These are phyloP conservation scores for Stagonosporopsis cucurbitacearum DNA, from an alignment of 2,329 filamentous ascomycete genomes.

Conservation along the genomic window DNA sequence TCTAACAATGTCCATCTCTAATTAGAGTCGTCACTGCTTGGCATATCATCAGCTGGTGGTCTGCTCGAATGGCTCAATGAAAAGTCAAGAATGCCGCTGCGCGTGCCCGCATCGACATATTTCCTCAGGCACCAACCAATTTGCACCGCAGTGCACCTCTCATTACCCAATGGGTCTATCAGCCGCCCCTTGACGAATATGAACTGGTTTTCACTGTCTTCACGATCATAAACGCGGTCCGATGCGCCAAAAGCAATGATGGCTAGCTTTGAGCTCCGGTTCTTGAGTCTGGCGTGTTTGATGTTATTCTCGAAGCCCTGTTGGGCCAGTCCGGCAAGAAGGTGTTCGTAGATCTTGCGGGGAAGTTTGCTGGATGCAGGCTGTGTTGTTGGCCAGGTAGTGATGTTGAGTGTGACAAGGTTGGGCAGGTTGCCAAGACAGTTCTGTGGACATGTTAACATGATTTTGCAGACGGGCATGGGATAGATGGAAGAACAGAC, in stretches of 20 bases:
- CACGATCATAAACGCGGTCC: conserved; percentile 56
- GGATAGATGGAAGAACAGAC: conserved; percentile 24
- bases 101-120: conserved; percentile 52
- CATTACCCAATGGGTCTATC: conserved; percentile 51
- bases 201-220: conserved; percentile 55
- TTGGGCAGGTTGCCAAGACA: conserved; percentile 49
- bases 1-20: conserved; percentile 12
- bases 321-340: conserved; percentile 52
- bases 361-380: conserved; percentile 51
- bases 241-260: conserved; percentile 56
- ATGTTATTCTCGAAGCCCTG: conserved; percentile 45
- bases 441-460: conserved; percentile 29
- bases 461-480: neutral
- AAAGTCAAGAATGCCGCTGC: conserved; percentile 56
- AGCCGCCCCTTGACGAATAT: conserved; percentile 55
- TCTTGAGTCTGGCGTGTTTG: conserved; percentile 34
- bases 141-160: conserved; percentile 51
- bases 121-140: conserved; percentile 56
- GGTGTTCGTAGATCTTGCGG: conserved; percentile 54
- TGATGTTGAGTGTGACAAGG: conserved; percentile 56
- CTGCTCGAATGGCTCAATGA: conserved; percentile 46
- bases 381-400: conserved; percentile 56
- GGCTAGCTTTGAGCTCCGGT: conserved; percentile 48
- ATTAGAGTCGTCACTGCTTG: conserved; percentile 44
- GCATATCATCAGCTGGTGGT: conserved; percentile 47